A percentile compares a stretch with the other conserved stretches of the same genome.
phyloP scores from a whole-genome alignment of 2,329 filamentous ascomycete genomes.

The Sporothrix pallida region DNA sequence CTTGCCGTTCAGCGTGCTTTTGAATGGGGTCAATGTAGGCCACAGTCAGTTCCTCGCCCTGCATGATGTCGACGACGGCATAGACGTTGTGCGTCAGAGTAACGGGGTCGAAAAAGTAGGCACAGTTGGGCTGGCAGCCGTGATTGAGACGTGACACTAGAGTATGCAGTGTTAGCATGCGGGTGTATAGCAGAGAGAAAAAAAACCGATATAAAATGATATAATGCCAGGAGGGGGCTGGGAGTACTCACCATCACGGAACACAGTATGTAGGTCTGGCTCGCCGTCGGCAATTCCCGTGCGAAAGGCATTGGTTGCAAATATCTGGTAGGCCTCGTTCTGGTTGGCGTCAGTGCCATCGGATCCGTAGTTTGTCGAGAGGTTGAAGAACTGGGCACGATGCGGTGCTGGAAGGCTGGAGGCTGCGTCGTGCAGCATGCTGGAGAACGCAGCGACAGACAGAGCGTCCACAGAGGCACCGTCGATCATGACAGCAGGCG shows the following conservation, averaged over 20 bases:
- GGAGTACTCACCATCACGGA: constrained; percentile 42
- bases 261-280: constrained; percentile 44
- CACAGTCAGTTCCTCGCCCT: constrained; percentile 51
- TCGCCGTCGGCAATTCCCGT: constrained; percentile 39
- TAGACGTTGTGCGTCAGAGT: constrained; percentile 48
- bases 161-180: constrained; percentile 9
- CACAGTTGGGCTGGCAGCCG: constrained; percentile 50
- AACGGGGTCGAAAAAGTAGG: constrained; percentile 47
- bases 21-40: constrained; percentile 50
- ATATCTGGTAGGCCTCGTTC: constrained; percentile 43
- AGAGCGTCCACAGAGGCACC: constrained; percentile 40
- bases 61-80: constrained; percentile 47
- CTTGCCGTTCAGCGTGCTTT: constrained; percentile 42
- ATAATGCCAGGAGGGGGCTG: too few species aligned
- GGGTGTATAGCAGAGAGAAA: neutral
- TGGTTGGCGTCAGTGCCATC: constrained; percentile 31
- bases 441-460: constrained; percentile 36
- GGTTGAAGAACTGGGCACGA: constrained; percentile 40
- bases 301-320: constrained; percentile 45
- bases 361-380: constrained; percentile 41
- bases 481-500: constrained; percentile 46
- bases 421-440: constrained; percentile 42
- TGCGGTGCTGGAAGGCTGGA: constrained; percentile 40
- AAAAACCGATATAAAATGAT: too few species aligned
- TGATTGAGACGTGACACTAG: constrained; percentile 50